Base-by-base conservation (phyloP, 805 yeast species). In the Kuraishia floccosa region DNA sequence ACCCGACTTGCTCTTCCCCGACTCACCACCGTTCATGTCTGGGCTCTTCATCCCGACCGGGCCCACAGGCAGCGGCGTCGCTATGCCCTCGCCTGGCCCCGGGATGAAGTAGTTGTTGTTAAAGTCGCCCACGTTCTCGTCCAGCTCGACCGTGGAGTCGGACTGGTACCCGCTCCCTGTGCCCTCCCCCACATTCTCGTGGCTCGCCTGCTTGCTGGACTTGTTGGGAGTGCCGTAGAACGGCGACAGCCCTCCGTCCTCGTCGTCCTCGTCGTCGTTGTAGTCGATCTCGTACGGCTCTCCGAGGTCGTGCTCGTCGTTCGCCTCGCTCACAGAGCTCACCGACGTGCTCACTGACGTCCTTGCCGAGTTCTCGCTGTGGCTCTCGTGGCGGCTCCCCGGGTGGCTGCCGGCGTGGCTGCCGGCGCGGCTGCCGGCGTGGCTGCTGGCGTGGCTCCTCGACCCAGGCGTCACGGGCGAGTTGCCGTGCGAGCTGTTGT, bases 71-170 rank as follows among this genome's bases (percentile, higher is more conserved):
- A 17, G 18, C n/a, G 50, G 49, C 3, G 50, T 44, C 11, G 14
- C 30, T 3, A 43, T 31, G 34, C 56, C 63, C 17, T 67, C 71
- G 38, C 59, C 64, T 5, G 52, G 58, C 6, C 52, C 42, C 4
- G 72, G 73, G 39, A 58, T 64, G n/a, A 69, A 70, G 41, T 64
- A 65, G 39, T 66, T 71, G 38, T 62, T 50, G 37, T 63, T 63
- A 40, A 63, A 68, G 39, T 66, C 73, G 4, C 58, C 52, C 38
- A 65, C 72, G 35, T 58, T 59, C 36, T 66, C 72, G 35, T 66
- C 71, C 18, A 66, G 50, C 38, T 62, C 67, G 34, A 63, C 48
- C 1, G 72, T 69, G 30, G 67, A 66, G 23, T 63, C 58, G 26
- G 58, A 42, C 14, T n/a, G n/a, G n/a, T n/a, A n/a, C n/a, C n/a